Base-by-base conservation (phyloP, 176 grass and related monocot genomes). In the Leersia perrieri region DNA sequence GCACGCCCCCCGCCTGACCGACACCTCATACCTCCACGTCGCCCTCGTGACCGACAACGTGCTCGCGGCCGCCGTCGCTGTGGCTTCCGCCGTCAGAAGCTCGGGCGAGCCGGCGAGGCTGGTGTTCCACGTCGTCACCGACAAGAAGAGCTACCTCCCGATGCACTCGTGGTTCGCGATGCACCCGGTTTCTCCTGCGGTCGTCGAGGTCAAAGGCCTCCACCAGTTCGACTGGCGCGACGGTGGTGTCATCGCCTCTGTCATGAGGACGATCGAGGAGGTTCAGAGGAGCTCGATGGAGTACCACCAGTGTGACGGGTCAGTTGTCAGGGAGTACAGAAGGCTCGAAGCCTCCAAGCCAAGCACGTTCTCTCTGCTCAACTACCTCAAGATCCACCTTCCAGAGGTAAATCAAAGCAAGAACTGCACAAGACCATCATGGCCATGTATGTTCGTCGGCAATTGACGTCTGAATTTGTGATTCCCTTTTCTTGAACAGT, bases 131-230 rank as follows among this genome's bases (percentile, higher is more conserved):
- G 80, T 99, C 72, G 76, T 99, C 73, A 99, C 97, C 15, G 89
- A 99, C 76, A 99, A 90, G 87, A 95, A 93, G 85, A 96, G 86
- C 67, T 96, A 91, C 63, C 82, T 88, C 18, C 75, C 92, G 27
- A 95, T 99, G 93, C 93, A 99, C 73, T 81, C 97, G 41, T 99
- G 97, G 97, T 99, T 99, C 79, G 90, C 93, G 38, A 75, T 99
- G 65, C 86, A 95, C 82, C 87, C 86, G 28, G 72, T 34, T 3
- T 16, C 63, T 71, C 93, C 97, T 12, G 93, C 93, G 0, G 86
- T 87, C 35, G 81, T 96, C 26, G 97, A 99, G 90, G 89, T 99
- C 60, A 93, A 73, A 85, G 90, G 97, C 9, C 87, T 99, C 15
- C 93, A 99, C 68, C 97, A 99, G 81, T 96, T 99, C 32, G 93